A percentile compares a stretch with the other conserved stretches of the same genome.
Conservation (phyloP, 305 asterid genomes). For the Fraxinus greggii region DNA sequence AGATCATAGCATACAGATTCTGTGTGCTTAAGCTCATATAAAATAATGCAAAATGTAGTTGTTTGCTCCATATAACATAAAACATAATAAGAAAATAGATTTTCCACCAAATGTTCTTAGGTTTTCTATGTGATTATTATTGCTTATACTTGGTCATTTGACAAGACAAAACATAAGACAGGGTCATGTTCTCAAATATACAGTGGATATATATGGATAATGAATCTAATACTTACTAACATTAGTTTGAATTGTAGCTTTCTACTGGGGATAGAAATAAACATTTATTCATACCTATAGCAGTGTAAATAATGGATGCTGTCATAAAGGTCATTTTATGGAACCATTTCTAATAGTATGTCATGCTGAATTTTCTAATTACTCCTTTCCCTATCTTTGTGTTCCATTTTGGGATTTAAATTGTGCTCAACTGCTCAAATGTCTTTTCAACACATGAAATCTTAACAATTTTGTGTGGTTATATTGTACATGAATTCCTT, state of each 20-base stretch:
- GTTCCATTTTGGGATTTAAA: neutral
- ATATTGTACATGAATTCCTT: neutral
- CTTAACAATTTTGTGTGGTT: neutral
- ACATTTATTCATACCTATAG: neutral
- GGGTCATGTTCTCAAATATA: neutral
- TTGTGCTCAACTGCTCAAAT: neutral
- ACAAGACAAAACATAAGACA: neutral
- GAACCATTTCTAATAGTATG: neutral
- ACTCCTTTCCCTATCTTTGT: neutral
- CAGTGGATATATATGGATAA: neutral
- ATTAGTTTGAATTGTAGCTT: neutral
- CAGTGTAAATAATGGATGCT: neutral
- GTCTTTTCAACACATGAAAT: neutral
- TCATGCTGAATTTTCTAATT: neutral
- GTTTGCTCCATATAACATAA: neutral
- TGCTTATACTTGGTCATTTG: neutral
- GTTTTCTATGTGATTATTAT: neutral
- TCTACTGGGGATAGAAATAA: neutral
- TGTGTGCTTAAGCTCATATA: neutral
- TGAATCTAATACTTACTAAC: neutral
- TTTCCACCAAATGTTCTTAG: neutral
- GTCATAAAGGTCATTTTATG: neutral
- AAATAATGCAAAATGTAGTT: neutral
- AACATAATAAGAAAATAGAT: neutral
- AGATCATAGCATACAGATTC: neutral